Base-by-base conservation (phyloP, 768 basidiomycete genomes). In the Rhizopogon roseolus region DNA sequence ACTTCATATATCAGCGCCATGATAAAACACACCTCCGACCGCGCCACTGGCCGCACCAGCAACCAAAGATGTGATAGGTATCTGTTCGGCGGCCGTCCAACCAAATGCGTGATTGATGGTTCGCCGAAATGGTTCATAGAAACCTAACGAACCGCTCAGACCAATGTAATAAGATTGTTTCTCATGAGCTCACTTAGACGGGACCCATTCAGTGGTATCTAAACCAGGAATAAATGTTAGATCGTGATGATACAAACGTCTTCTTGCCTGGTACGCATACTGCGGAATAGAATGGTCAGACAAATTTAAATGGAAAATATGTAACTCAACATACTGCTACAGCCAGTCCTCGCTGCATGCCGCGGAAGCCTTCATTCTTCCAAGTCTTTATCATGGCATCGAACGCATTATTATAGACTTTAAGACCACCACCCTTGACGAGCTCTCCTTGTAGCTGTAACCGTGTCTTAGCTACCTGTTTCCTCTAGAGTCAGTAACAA, bases 361-460 rank as follows among this genome's bases (percentile, higher is more conserved):
- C 95, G 34, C 85, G 77, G 34, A 96, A 73, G 13, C 95, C 95
- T 71, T 98, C 95, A 65, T 95, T 84, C 66, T 69, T 80, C 82
- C 85, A 94, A 6, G 94, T 96, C 72, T 96, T 97, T 36, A 73
- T 72, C 32, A 96, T 72, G 13, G 90, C 93, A 63, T 98, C 95
- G 40, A 93, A 55, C n/a, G 87, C 89, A 65, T 86, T 90, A 56
- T 81, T 90, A 75, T 99, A 99, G 3, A 98, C 90, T 65, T 84
- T 90, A 59, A 68, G 58, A 14, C 77, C 78, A 8, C 86, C 83
- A 6, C 71, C 78, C 64, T 88, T 93, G 34, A 89, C 84, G 10
- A 99, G 81, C 69, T 98, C 97, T 25, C 96, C 97, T 65, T 98
- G 94, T 25, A 99, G 80, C 68, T 99, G 97, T 49, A 99, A 73